A percentile compares a stretch with the other conserved stretches of the same genome.
Conservation (phyloP, 208 protist species). For the Leishmania major region DNA sequence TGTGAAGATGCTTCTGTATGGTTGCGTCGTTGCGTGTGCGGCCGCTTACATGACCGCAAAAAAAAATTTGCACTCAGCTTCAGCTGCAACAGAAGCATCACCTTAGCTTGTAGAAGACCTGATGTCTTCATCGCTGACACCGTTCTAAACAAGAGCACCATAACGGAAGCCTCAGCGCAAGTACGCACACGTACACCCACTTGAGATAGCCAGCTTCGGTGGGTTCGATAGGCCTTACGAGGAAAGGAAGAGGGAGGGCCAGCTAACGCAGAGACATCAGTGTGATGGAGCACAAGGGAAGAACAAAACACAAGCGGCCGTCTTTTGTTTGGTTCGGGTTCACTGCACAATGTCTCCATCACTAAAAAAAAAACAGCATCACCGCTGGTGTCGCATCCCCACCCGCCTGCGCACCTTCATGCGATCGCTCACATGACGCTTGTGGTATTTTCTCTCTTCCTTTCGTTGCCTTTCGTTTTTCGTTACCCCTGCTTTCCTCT, state of each 20-base stretch:
- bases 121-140: neutral
- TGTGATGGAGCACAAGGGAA: constrained; percentile 15
- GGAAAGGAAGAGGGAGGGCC: neutral
- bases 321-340: neutral
- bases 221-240: neutral
- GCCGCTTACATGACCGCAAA: neutral
- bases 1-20: neutral
- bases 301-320: neutral
- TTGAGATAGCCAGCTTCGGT: neutral
- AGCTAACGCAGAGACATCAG: neutral
- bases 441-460: neutral
- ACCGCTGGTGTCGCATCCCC: neutral
- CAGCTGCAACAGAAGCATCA: neutral
- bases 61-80: neutral
- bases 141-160: neutral
- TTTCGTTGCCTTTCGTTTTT: neutral
- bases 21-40: neutral
- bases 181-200: neutral
- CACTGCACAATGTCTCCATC: neutral
- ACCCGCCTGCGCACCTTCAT: neutral
- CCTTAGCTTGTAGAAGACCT: neutral
- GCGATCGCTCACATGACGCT: neutral
- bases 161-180: neutral
- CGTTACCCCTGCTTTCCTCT: neutral
- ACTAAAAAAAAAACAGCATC: neutral